Conservation (phyloP, 225 moss, liverwort and hornwort species). For the Ulota crispa region DNA sequence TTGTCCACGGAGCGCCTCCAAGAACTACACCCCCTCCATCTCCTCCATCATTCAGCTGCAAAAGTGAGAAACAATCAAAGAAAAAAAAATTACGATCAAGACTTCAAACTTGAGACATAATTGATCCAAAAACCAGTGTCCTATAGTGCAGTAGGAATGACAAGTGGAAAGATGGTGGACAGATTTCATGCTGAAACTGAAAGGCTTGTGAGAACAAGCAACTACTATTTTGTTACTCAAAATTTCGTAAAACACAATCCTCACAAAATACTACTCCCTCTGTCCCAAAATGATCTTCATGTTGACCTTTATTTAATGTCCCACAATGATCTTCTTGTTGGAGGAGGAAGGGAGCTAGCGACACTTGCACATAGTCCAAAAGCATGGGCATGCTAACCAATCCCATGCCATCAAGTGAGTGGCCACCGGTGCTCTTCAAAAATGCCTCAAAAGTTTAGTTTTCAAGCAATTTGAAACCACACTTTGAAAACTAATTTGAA, state of each 20-base stretch:
- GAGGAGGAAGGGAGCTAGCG: too few species aligned
- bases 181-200: not conserved
- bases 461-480: too few species aligned
- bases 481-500: too few species aligned
- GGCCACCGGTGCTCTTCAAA: too few species aligned
- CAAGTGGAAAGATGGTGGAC: not conserved
- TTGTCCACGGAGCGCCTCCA: conserved; percentile 69
- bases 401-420: too few species aligned
- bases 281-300: too few species aligned
- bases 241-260: not conserved
- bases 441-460: too few species aligned
- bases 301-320: too few species aligned
- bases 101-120: conserved; percentile 10
- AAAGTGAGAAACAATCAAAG: not conserved
- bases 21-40: conserved; percentile 86
- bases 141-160: not conserved
- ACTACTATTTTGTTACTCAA: not conserved
- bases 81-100: not conserved
- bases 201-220: not conserved
- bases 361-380: too few species aligned
- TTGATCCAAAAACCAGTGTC: not conserved
- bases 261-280: conserved; percentile 4
- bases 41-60: conserved; percentile 92
- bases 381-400: too few species aligned
- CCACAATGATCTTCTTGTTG: too few species aligned